Evolutionary conservation across 352 stramenopile species (phyloP), one percentile per base, ranked within the genome.

Genomic region (Elongisporangium undulatum): DNA sequence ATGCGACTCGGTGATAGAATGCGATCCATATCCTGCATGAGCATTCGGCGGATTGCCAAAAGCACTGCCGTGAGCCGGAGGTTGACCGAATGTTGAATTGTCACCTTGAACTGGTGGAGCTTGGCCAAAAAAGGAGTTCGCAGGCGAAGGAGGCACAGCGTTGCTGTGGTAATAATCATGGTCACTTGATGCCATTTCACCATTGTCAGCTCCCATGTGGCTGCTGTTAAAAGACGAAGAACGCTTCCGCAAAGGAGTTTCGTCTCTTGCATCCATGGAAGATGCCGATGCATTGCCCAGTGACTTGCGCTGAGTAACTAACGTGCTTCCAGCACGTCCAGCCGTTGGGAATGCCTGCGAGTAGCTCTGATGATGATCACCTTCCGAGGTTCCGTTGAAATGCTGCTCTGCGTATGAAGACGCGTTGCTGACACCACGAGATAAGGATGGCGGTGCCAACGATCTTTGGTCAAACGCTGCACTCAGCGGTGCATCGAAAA

Each of bases 331-430:
- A 16, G 12, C 13, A 45, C 12, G 34, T 17, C 34, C 34, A 45
- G 13, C 34, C 34, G 34, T 45, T 15, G 34, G 13, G 34, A 45
- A 45, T 17, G 34, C 12, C 34, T 9, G 34, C 34, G 34, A 45
- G 34, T 10, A 12, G 34, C 4, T 45, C 12, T 45, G 34, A 45
- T 45, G 13, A 45, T 45, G 34, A 45, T 16, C 34, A 45, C 34
- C 34, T 45, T 45, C 34, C 34, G 34, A 17, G 9, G 10, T 45
- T 45, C 34, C 34, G 16, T 45, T 9, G 34, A 39, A 22, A 38
- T 69, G 57, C 23, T 70, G 69, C 13, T 82, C 67, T 23, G 55
- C 58, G 62, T 74, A 64, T 13, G 69, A 77, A 49, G 71, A 82
- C 19, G 63, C 54, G 26, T 77, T 75, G 56, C 71, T 86, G 21